phyloP scores from a whole-genome alignment of 2,329 filamentous ascomycete species.

The Exophiala sp. region DNA sequence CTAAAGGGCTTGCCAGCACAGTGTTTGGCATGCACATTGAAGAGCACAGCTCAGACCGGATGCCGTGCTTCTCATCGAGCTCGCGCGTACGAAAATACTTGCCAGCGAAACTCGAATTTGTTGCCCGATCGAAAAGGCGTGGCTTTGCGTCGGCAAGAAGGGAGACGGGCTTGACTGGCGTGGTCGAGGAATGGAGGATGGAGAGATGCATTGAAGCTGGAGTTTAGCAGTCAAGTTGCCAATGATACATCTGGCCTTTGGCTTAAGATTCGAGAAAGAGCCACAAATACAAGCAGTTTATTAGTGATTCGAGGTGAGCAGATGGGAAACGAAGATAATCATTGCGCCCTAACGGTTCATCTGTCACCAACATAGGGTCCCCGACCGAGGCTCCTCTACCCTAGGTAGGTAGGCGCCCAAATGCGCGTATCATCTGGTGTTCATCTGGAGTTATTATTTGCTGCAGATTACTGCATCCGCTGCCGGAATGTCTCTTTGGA shows the following conservation, averaged over 20 bases:
- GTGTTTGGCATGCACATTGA: no score
- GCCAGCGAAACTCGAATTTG: background rate
- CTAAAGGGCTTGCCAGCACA: background rate
- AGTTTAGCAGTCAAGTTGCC: background rate
- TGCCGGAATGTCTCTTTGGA: no score
- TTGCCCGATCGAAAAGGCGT: background rate
- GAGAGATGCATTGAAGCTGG: background rate
- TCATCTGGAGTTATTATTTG: no score
- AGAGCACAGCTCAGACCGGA: no score
- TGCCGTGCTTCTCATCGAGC: no score
- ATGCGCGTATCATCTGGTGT: background rate
- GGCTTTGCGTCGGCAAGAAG: background rate
- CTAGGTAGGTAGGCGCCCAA: no score
- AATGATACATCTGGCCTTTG: background rate
- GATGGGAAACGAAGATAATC: background rate
- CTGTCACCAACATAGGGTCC: background rate
- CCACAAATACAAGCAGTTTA: background rate
- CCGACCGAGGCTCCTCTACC: background rate
- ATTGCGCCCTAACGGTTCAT: background rate
- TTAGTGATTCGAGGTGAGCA: background rate
- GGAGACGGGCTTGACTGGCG: background rate
- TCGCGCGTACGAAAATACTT: background rate
- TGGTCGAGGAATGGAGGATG: background rate
- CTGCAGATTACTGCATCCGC: no score
- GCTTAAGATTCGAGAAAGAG: background rate